Base-by-base conservation (phyloP, 176 grass and related monocot species). In the Cenchrus fungigraminus region DNA sequence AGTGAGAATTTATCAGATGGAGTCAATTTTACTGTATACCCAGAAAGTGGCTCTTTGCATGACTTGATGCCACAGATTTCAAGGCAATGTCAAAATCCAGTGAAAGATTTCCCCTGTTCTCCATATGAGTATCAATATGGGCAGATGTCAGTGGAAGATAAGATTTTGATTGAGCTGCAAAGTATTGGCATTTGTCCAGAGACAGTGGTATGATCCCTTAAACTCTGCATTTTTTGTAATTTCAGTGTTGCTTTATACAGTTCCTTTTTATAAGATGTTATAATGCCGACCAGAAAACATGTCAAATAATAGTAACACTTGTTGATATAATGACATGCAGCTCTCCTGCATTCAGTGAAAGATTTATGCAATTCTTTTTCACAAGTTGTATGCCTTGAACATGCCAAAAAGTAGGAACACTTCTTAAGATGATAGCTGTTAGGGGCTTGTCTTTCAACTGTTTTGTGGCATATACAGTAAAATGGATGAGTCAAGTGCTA, bases 91-190 rank as follows among this genome's bases (percentile, higher is more conserved):
- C 76, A 83, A 68, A 94, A 77, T 49, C 66, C 67, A 20, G 87
- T 63, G 29, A 94, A 61, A 64, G 68, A 37, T 73, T 85, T 88
- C 60, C 78, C 83, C 84, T 53, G 52, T 42, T 60, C 89, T 82
- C 85, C 89, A 63, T 83, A 86, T 60, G 90, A 97, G n/a, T 85
- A 82, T 73, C 85, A 91, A 29, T 94, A 90, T 10, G 74, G 76
- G 65, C 86, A 91, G 75, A 86, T 97, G 95, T 91, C 92, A 50
- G 40, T 94, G 76, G 82, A 92, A 86, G 86, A 94, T 71, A 92
- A 91, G 73, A 87, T 94, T 72, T 91, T 94, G 79, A 79, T 97
- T 73, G 95, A 97, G 77, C 84, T 97, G 51, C 88, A 94, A 75
- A 97, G 92, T 84, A 92, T 97, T 66, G 95, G 88, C 57, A 86